Percentiles rank a stretch among this genome's conserved stretches.
phyloP scores from a whole-genome alignment of 2,329 filamentous ascomycete species.

The Alternaria atra region DNA sequence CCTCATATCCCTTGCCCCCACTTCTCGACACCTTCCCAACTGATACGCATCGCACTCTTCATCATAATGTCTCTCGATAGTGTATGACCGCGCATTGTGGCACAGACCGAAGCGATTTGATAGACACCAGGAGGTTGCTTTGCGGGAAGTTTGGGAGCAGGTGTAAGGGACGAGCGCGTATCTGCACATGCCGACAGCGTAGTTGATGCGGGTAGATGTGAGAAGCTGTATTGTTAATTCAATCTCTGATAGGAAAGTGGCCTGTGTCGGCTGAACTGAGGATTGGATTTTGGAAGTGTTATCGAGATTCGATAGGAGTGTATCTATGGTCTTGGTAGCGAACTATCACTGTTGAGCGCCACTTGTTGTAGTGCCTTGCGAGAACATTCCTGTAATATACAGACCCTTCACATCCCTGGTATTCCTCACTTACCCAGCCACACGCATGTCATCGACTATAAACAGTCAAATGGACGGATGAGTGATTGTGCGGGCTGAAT shows the following conservation, averaged over 20 bases:
- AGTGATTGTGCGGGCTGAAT: background rate
- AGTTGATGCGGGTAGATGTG: background rate
- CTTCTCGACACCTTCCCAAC: background rate
- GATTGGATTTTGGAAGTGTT: background rate
- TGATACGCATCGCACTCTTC: background rate
- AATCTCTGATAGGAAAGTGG: background rate
- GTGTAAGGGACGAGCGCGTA: background rate
- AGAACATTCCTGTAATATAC: background rate
- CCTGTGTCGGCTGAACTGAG: background rate
- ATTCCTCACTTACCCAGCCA: background rate
- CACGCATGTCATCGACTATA: background rate
- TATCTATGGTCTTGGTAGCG: background rate
- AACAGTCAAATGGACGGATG: background rate
- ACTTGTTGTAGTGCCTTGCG: background rate
- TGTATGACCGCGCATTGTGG: background rate
- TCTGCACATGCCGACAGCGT: background rate
- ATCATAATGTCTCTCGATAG: background rate
- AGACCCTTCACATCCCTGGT: background rate
- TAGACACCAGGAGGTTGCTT: background rate
- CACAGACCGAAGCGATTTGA: background rate
- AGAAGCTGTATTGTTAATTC: background rate
- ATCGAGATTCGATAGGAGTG: background rate
- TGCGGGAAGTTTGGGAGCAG: background rate
- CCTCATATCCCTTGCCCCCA: background rate
- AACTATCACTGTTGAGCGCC: background rate